Evolutionary conservation across 2,329 filamentous ascomycete species (phyloP).

Genomic region (Colletotrichum plurivorum): DNA sequence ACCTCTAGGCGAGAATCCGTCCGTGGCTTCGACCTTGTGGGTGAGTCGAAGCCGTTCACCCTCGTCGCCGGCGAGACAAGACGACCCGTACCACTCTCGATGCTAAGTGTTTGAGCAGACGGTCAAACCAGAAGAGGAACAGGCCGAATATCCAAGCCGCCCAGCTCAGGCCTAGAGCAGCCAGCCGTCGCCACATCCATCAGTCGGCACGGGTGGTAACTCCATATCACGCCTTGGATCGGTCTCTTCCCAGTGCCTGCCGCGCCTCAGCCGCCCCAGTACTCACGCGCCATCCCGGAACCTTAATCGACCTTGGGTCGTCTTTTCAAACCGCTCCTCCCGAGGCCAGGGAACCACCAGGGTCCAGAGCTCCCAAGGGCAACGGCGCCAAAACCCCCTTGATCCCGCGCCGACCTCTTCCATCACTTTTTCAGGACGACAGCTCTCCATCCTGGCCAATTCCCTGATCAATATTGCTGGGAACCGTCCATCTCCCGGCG

Average conservation of each 20-base stretch:
- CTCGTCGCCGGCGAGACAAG: constrained; percentile 11
- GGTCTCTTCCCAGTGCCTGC: constrained; percentile 24
- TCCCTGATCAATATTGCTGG: constrained; percentile 13
- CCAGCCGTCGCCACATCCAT: constrained; percentile 35
- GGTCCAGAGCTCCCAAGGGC: constrained; percentile 15
- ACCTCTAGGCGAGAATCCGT: constrained; percentile 6
- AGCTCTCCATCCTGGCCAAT: constrained; percentile 11
- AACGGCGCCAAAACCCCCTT: constrained; percentile 33
- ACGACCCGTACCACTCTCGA: constrained; percentile 15
- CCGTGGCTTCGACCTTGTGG: constrained; percentile 14
- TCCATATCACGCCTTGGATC: constrained; percentile 29
- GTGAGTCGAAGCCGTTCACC: constrained; percentile 26
- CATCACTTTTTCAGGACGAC: constrained; percentile 24
- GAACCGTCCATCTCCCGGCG: constrained; percentile 6
- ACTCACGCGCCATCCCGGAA: constrained; percentile 39
- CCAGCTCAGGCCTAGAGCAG: constrained; percentile 11
- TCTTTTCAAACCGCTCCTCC: constrained; percentile 34
- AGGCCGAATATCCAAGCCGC: not conserved
- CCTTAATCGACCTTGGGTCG: constrained; percentile 32
- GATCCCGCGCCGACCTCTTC: constrained; percentile 35
- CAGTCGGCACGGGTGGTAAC: constrained; percentile 21
- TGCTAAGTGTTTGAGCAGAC: constrained; percentile 34
- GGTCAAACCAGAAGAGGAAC: constrained; percentile 3
- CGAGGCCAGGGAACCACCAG: constrained; percentile 34
- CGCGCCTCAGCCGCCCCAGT: constrained; percentile 34